Evolutionary conservation across 2,329 filamentous ascomycete genomes (phyloP), one percentile per base, ranked within the genome.

Genomic region (Diaporthe batatas): DNA sequence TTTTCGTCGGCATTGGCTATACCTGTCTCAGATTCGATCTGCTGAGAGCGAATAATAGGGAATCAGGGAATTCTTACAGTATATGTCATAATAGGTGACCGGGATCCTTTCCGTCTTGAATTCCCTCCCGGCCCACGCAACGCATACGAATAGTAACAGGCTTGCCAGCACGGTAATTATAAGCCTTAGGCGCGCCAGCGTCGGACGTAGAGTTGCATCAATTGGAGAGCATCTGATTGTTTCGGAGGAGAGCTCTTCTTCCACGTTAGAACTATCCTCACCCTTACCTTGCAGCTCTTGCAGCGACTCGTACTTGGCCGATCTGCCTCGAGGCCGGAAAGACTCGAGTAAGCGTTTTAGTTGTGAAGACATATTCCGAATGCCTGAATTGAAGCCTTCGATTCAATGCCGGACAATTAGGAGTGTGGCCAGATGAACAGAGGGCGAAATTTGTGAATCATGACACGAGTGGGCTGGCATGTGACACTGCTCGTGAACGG

Each of bases 41-140:
- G 29, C 23, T 16, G 12, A 42, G 12, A 42, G 16, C 23, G 16
- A 29, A 29, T 16, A 14, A 14, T 1, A 16, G 12, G 12, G 14
- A 42, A 2, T 42, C 39, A 42, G 39, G 39, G 51, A 12, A 0
- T 11, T 14, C 51, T 54, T 23, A 54, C 51, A 54, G 23, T 54
- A 29, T 10, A 29, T 54, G 5, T 29, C 51, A 16, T 42, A 42
- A 54, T 54, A 7, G 3, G 23, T 54, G 23, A 54, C 51, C 6
- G 51, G 23, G 6, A 54, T 23, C 12, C 51, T 54, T 16, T 49
- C 47, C 16, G 39, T 21, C 12, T 34, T 47, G 42, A 65, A 65
- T 49, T 65, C 42, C 32, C 42, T 65, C 6, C 59, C 47, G 59
- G 59, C 59, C 59, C 59, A 65, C 25, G 42, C 25, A 49, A 65